These are phyloP conservation scores for Wallacemonas sp. DNA, from an alignment of 208 protist species.

Conservation along the genomic window DNA sequence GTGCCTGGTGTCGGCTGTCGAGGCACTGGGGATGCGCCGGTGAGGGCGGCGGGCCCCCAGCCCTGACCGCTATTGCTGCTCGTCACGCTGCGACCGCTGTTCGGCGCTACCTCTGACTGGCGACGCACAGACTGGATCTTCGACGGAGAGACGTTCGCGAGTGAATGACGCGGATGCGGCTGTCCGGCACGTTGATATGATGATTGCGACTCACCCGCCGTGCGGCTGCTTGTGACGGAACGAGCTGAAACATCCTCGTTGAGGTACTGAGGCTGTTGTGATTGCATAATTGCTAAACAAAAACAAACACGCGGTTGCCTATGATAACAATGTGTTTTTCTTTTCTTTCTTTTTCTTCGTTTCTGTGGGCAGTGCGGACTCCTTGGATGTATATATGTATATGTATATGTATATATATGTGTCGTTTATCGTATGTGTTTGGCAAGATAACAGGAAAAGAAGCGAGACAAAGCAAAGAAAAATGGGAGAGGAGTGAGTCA, in stretches of 20 bases:
- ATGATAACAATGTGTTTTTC: too few relatives aligned
- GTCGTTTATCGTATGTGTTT: too few relatives aligned
- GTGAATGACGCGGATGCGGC: not conserved
- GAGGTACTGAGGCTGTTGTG: not conserved
- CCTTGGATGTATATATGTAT: not conserved
- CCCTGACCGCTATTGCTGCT: slow-evolving; percentile 8
- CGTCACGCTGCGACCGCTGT: not conserved
- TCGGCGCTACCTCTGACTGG: not conserved
- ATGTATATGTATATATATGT: too few relatives aligned
- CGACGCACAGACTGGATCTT: slow-evolving; percentile 11
- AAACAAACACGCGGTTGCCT: too few relatives aligned
- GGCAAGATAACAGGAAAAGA: too few relatives aligned
- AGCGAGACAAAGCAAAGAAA: slow-evolving; percentile 1
- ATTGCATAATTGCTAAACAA: too few relatives aligned
- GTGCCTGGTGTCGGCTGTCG: not conserved
- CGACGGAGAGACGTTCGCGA: slow-evolving; percentile 10
- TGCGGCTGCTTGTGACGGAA: slow-evolving; percentile 5
- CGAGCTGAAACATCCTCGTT: slow-evolving; percentile 6
- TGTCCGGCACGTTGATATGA: slow-evolving; percentile 2
- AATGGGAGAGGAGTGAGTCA: not conserved
- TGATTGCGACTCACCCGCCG: slow-evolving; percentile 4
- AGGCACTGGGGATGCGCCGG: not conserved
- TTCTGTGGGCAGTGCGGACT: too few relatives aligned
- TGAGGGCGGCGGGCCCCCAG: not conserved
- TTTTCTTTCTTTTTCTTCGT: too few relatives aligned